Percentiles rank a stretch among this genome's conserved stretches.
Evolutionary conservation across 2,329 filamentous ascomycete species (phyloP).

Genomic region (Akanthomyces dipterigenus): DNA sequence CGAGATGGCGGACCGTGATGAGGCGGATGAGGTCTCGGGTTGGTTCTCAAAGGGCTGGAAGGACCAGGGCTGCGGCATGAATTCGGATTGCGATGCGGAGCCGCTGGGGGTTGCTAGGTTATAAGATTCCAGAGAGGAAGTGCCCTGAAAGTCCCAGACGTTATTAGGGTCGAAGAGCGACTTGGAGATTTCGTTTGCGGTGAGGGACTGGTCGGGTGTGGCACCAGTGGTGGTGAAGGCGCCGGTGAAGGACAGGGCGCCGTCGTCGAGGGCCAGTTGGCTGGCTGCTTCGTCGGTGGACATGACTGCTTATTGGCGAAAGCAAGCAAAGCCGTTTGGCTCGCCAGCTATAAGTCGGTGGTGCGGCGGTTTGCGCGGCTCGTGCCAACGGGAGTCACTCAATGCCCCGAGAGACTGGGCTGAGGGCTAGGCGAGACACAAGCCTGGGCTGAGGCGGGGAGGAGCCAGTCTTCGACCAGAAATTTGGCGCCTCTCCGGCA

Average conservation of each 20-base stretch:
- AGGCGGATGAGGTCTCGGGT: conserved; percentile 7
- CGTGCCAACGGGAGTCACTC: background rate
- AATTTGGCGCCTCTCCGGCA: background rate
- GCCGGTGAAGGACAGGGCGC: conserved; percentile 31
- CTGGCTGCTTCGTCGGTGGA: conserved; percentile 34
- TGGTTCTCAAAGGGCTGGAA: conserved; percentile 29
- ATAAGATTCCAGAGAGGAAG: conserved; percentile 41
- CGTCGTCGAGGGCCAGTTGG: conserved; percentile 40
- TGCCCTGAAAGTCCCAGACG: conserved; percentile 43
- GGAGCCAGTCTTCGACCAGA: background rate
- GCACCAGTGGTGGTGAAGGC: conserved; percentile 22
- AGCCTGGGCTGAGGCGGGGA: background rate
- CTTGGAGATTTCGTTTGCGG: conserved; percentile 26
- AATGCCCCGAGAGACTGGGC: background rate
- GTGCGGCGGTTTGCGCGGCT: background rate
- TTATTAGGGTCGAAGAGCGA: conserved; percentile 23
- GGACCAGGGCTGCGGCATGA: conserved; percentile 29
- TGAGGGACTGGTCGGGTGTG: conserved; percentile 26
- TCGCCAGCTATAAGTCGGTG: background rate
- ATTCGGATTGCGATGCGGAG: conserved; percentile 27
- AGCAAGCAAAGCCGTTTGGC: background rate
- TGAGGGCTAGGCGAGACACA: background rate
- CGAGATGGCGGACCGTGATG: conserved; percentile 21
- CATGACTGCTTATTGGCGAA: conserved; percentile 22
- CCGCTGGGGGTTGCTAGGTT: conserved; percentile 29